Conservation (phyloP, 257 asterid genomes). For the Ligustrum vulgare region DNA sequence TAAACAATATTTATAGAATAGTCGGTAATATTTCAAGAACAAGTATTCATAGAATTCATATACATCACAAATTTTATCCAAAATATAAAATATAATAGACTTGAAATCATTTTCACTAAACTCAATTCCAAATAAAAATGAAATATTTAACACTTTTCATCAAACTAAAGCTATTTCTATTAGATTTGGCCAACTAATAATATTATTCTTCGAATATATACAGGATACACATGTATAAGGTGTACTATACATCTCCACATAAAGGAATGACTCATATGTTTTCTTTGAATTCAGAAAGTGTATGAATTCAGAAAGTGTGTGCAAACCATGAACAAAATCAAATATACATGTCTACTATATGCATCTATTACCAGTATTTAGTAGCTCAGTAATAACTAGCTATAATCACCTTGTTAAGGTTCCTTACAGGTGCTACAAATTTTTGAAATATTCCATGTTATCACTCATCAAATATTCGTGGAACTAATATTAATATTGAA, state of each 20-base stretch:
- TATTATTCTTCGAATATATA: neutral
- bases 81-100: neutral
- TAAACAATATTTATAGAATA: neutral
- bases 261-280: neutral
- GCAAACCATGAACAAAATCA: neutral
- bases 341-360: neutral
- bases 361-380: neutral
- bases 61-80: neutral
- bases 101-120: neutral
- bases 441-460: slow-evolving; percentile 10
- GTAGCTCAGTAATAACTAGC: neutral
- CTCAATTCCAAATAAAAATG: neutral
- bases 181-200: neutral
- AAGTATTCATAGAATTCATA: neutral
- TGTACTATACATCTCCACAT: neutral
- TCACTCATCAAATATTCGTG: neutral
- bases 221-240: neutral
- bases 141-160: neutral
- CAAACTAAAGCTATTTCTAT: neutral
- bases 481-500: neutral
- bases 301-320: neutral
- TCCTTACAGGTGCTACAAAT: slow-evolving; percentile 2
- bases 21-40: neutral
- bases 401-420: neutral
- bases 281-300: too few species aligned